A percentile compares a stretch with the other conserved stretches of the same genome.
Conservation (phyloP, 495 filamentous ascomycete genomes). For the Aspergillus conjunctus region DNA sequence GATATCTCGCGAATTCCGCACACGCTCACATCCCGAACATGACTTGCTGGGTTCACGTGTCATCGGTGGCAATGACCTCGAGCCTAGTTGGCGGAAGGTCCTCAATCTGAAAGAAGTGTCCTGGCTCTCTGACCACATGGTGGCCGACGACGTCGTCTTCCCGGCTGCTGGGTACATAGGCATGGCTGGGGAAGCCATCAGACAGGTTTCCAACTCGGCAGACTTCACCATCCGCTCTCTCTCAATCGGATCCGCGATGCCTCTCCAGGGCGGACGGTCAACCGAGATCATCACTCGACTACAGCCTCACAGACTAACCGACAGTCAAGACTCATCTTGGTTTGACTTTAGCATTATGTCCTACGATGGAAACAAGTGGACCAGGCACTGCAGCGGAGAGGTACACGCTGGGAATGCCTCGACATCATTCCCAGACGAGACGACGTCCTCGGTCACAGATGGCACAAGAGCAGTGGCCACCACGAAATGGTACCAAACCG, state of each 20-base stretch:
- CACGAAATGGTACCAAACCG: neutral
- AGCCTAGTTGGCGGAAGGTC: neutral
- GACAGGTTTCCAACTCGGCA: slow-evolving; percentile 35
- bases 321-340: slow-evolving; percentile 42
- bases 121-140: slow-evolving; percentile 43
- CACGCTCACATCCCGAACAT: neutral
- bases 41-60: neutral
- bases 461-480: neutral
- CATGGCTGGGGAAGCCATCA: slow-evolving; percentile 50
- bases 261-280: slow-evolving; percentile 26
- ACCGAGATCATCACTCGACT: slow-evolving; percentile 43
- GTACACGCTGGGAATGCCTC: slow-evolving; percentile 10
- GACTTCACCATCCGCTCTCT: slow-evolving; percentile 32
- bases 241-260: slow-evolving; percentile 31
- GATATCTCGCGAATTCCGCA: neutral
- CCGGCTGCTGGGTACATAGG: slow-evolving; percentile 51
- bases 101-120: slow-evolving; percentile 23
- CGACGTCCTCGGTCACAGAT: neutral
- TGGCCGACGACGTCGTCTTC: slow-evolving; percentile 47
- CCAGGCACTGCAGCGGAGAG: slow-evolving; percentile 44
- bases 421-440: neutral
- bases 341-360: slow-evolving; percentile 51
- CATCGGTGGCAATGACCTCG: neutral
- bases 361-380: slow-evolving; percentile 40
- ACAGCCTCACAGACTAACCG: slow-evolving; percentile 35